Evolutionary conservation across 345 rosid species (phyloP).

Genomic region (Acer campestre): DNA sequence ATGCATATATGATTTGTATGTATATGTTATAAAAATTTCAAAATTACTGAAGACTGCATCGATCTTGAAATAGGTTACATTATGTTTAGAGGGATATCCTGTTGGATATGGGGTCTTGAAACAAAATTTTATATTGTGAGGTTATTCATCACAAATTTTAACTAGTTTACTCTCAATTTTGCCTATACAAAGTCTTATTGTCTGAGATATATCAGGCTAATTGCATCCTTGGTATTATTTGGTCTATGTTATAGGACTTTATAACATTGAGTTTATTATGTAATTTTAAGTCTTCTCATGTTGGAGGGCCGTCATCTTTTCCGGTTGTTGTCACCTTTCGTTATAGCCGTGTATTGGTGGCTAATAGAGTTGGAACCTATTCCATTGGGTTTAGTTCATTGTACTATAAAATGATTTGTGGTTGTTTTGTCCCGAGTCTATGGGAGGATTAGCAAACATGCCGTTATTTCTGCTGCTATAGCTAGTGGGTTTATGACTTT

Average conservation of each 20-base stretch:
- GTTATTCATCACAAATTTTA: neutral
- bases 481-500: neutral
- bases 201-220: neutral
- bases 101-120: neutral
- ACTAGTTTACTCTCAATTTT: neutral
- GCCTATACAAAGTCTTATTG: neutral
- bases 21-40: neutral
- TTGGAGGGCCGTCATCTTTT: neutral
- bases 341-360: too few species aligned
- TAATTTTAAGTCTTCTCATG: neutral
- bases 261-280: neutral
- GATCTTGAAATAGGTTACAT: conserved; percentile 8
- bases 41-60: neutral
- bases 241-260: neutral
- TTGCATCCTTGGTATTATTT: neutral
- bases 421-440: neutral
- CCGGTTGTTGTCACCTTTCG: neutral
- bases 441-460: neutral
- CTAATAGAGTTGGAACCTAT: neutral
- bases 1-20: neutral
- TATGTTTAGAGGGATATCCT: neutral
- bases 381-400: neutral
- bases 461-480: neutral
- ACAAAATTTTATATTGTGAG: too few species aligned
- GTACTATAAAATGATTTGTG: neutral